Conservation (phyloP, 2,329 filamentous ascomycete genomes). For the Decorospora gaudefroyi region DNA sequence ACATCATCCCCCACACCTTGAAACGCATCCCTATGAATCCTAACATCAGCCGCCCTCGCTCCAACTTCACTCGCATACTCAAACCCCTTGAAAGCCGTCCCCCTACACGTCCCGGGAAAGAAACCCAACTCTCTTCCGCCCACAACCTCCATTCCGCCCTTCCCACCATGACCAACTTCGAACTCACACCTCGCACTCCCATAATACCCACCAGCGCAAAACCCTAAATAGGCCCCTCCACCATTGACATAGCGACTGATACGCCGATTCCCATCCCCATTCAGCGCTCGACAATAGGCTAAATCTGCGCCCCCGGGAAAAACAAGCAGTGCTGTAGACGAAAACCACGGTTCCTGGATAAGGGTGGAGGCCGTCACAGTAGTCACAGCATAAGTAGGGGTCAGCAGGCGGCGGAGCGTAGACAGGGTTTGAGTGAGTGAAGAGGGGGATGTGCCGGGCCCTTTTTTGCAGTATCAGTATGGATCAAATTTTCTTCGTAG, state of each 20-base stretch:
- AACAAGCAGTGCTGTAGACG: conserved; percentile 85
- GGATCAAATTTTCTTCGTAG: neutral
- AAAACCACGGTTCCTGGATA: conserved; percentile 87
- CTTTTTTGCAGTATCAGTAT: conserved; percentile 51
- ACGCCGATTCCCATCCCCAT: conserved; percentile 82
- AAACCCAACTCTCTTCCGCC: conserved; percentile 84
- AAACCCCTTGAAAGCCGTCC: conserved; percentile 86
- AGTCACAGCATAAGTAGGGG: conserved; percentile 90
- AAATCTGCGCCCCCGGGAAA: conserved; percentile 94
- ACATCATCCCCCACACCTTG: conserved; percentile 53
- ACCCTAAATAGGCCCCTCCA: conserved; percentile 84
- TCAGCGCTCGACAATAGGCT: conserved; percentile 84
- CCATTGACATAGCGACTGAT: conserved; percentile 84
- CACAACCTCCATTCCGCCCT: conserved; percentile 83
- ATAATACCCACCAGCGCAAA: conserved; percentile 96
- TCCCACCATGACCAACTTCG: conserved; percentile 78
- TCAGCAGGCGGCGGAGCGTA: conserved; percentile 81
- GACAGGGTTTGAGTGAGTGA: conserved; percentile 89
- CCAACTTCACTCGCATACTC: conserved; percentile 87
- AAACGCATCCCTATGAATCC: conserved; percentile 66
- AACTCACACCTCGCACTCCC: conserved; percentile 83
- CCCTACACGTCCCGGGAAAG: conserved; percentile 83
- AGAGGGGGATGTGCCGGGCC: conserved; percentile 81
- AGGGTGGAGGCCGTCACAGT: conserved; percentile 77
- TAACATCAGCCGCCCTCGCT: conserved; percentile 71